These are phyloP conservation scores for Nicotiana undulata DNA, from an alignment of 257 asterid genomes.

Conservation along the genomic window DNA sequence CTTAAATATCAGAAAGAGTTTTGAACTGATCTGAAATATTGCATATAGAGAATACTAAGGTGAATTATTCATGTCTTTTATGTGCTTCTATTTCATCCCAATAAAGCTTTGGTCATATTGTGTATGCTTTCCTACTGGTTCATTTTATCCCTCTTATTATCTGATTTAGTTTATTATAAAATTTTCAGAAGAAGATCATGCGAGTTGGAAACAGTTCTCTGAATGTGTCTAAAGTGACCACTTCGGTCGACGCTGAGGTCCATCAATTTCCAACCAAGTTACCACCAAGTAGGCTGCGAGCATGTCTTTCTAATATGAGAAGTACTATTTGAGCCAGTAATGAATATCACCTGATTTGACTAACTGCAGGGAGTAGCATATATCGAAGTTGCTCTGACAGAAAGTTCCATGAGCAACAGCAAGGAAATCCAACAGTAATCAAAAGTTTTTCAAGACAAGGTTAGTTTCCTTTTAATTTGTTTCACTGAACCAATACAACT, in stretches of 20 bases:
- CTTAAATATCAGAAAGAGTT: neutral
- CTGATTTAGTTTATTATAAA: neutral
- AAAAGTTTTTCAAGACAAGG: neutral
- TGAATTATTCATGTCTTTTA: neutral
- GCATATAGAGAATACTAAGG: neutral
- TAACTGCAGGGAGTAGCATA: neutral
- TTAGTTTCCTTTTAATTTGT: neutral
- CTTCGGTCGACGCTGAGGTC: neutral
- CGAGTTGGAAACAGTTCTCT: conserved; percentile 6
- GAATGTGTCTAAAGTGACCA: neutral
- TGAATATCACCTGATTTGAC: neutral
- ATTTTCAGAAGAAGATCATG: conserved; percentile 7
- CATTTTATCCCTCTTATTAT: neutral
- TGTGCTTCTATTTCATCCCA: neutral
- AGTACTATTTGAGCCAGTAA: neutral
- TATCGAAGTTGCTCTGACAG: neutral
- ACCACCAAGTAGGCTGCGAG: neutral
- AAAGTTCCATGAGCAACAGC: neutral
- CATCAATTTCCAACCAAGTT: conserved; percentile 10
- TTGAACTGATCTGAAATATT: neutral
- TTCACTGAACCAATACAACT: neutral
- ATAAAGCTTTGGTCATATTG: neutral
- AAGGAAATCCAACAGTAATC: neutral
- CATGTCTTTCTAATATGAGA: neutral
- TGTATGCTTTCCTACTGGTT: neutral